Percentiles rank a stretch among this genome's conserved stretches.
Conservation (phyloP, 805 yeast genomes). For the Torulaspora franciscae region DNA sequence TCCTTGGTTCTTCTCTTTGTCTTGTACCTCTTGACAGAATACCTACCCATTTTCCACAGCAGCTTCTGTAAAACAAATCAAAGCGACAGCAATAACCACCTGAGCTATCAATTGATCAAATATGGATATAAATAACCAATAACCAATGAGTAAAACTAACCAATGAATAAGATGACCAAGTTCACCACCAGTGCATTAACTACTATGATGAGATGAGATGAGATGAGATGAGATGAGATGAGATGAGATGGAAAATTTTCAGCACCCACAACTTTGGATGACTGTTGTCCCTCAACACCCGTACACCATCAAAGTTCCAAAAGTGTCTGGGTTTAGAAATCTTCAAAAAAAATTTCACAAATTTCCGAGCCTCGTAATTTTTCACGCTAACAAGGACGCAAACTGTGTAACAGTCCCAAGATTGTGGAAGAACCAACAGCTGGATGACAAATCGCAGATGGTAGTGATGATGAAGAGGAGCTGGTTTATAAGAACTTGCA, state of each 20-base stretch:
- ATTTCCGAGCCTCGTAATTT: background rate
- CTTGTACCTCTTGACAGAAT: constrained; percentile 79
- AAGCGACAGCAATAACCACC: no score
- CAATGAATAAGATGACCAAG: no score
- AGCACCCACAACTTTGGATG: background rate
- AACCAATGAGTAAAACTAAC: no score
- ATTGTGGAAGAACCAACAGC: background rate
- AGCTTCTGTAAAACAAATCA: background rate
- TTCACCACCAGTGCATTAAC: no score
- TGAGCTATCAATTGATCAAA: no score
- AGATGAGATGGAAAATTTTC: constrained; percentile 11
- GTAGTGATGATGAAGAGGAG: constrained; percentile 1
- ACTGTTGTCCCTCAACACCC: constrained; percentile 5
- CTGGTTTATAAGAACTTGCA: background rate
- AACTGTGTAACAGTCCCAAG: background rate
- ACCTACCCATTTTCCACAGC: constrained; percentile 65
- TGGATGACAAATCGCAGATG: background rate
- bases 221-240: constrained; percentile 15
- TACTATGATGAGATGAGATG: background rate
- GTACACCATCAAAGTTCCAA: constrained; percentile 1
- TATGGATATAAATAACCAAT: no score
- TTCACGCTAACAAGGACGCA: constrained; percentile 3
- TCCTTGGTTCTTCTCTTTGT: constrained; percentile 85
- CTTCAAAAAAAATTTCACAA: background rate
- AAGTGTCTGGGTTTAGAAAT: background rate